Percentiles rank a stretch among this genome's conserved stretches.
These are phyloP conservation scores for Saccharomycopsis capsularis DNA, from an alignment of 805 yeast species.

Conservation along the genomic window DNA sequence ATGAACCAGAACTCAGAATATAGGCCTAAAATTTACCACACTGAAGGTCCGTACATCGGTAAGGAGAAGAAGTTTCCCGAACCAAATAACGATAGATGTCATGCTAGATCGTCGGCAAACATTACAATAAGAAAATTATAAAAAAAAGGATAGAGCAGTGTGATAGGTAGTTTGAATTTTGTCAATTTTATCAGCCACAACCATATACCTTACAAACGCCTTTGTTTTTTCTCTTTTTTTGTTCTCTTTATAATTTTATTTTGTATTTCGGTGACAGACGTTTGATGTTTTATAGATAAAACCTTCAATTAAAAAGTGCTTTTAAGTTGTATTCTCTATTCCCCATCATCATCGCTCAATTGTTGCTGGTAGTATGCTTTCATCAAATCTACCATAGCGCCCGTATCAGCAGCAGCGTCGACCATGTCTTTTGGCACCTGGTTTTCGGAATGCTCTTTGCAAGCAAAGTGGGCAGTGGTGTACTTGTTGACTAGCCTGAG, in stretches of 20 bases:
- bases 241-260: too few relatives aligned
- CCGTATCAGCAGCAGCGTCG: conserved; percentile 68
- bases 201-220: too few relatives aligned
- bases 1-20: conserved; percentile 42
- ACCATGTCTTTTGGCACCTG: conserved; percentile 90
- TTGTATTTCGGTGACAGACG: too few relatives aligned
- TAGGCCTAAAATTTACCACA: conserved; percentile 41
- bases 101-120: not conserved
- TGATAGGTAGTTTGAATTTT: too few relatives aligned
- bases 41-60: conserved; percentile 39
- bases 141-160: too few relatives aligned
- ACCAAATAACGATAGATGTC: conserved; percentile 26
- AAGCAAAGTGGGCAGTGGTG: conserved; percentile 68
- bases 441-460: conserved; percentile 80
- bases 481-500: conserved; percentile 62
- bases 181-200: too few relatives aligned
- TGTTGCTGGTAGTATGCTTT: conserved; percentile 46
- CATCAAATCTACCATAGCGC: conserved; percentile 62
- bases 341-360: conserved; percentile 16
- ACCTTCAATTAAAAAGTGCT: too few relatives aligned
- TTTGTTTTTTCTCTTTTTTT: too few relatives aligned
- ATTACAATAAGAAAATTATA: not conserved
- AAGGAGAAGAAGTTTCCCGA: conserved; percentile 37
- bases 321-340: not conserved
- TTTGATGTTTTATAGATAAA: not conserved